phyloP scores from a whole-genome alignment of 495 filamentous ascomycete species.

The Aspergillus campestris region DNA sequence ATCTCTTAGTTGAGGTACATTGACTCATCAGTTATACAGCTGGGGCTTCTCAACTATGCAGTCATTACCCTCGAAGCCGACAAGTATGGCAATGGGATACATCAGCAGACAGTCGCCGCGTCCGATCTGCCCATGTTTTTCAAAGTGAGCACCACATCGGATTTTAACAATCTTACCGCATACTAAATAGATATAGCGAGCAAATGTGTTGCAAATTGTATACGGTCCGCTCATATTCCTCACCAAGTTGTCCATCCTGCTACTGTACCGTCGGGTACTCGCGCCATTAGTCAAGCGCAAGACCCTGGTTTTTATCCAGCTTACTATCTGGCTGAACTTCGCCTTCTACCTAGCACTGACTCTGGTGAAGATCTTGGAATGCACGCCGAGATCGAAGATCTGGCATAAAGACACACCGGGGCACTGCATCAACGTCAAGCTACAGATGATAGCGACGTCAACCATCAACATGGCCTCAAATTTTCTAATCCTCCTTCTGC shows the following conservation, averaged over 20 bases:
- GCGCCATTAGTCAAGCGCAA: constrained; percentile 16
- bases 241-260: constrained; percentile 33
- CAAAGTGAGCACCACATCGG: neutral
- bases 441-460: constrained; percentile 23
- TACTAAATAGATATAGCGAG: constrained; percentile 14
- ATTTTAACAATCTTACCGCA: too few relatives aligned
- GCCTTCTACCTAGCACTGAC: constrained; percentile 24
- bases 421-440: constrained; percentile 21
- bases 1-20: neutral
- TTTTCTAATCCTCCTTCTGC: constrained; percentile 28
- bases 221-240: constrained; percentile 30
- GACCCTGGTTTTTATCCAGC: constrained; percentile 24
- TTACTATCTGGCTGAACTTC: constrained; percentile 23
- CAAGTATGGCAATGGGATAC: constrained; percentile 16
- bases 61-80: constrained; percentile 11
- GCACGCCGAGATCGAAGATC: constrained; percentile 21
- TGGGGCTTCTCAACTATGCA: constrained; percentile 13
- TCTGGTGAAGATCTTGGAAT: constrained; percentile 30
- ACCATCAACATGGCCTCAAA: constrained; percentile 30
- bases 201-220: constrained; percentile 23
- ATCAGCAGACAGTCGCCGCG: constrained; percentile 5
- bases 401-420: constrained; percentile 20
- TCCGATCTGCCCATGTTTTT: constrained; percentile 6
- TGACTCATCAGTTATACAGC: constrained; percentile 2
- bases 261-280: constrained; percentile 33